Percentiles rank a stretch among this genome's conserved stretches.
Evolutionary conservation across 1,139 yeast genomes (phyloP).

Genomic region (Geotrichum reessii): DNA sequence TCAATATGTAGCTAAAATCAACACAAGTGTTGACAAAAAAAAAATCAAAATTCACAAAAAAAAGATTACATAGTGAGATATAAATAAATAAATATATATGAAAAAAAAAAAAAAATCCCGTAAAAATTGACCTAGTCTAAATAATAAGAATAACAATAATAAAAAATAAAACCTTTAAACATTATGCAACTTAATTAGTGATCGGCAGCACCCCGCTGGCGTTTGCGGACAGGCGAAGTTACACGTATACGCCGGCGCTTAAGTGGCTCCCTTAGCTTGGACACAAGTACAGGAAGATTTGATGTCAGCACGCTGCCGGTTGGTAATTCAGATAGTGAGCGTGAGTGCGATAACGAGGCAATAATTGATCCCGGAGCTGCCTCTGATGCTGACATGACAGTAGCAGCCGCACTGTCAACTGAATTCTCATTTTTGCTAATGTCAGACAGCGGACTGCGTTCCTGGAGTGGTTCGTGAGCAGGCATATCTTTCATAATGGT

Average conservation of each 20-base stretch:
- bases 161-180: no score
- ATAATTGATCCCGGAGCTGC: neutral
- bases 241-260: neutral
- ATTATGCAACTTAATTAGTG: neutral
- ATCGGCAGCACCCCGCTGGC: neutral
- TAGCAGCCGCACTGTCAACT: neutral
- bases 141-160: no score
- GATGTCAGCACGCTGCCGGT: neutral
- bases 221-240: neutral
- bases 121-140: no score
- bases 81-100: no score
- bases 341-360: neutral
- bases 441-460: slow-evolving; percentile 8
- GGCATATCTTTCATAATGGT: neutral
- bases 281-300: neutral
- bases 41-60: no score
- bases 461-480: neutral
- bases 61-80: no score
- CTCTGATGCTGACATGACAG: neutral
- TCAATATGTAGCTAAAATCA: no score
- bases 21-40: no score
- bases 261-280: neutral
- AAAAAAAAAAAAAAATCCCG: no score
- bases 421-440: slow-evolving; percentile 5
- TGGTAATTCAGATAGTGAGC: neutral